Percentiles rank a stretch among this genome's conserved stretches.
phyloP scores from a whole-genome alignment of 257 asterid genomes.

The Ocimum tenuiflorum region DNA sequence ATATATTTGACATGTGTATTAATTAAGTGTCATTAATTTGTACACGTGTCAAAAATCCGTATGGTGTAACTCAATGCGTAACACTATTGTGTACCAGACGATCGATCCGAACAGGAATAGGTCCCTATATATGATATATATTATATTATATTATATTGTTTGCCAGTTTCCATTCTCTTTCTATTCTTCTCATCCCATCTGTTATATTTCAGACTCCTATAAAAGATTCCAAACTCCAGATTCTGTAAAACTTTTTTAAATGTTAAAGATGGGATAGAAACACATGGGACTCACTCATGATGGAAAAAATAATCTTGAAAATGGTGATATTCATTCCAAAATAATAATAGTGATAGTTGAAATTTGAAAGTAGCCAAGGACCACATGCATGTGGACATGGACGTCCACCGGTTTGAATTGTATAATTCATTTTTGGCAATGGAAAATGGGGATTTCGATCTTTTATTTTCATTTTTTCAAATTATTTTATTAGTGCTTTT shows the following conservation, averaged over 20 bases:
- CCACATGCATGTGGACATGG: conserved; percentile 4
- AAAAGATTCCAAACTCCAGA: conserved; percentile 41
- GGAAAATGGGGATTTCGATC: too few relatives aligned
- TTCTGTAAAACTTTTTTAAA: conserved; percentile 13
- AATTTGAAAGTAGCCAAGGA: neutral
- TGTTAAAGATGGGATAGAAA: neutral
- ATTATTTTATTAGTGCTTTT: too few relatives aligned
- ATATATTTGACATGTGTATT: too few relatives aligned
- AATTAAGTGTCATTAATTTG: too few relatives aligned
- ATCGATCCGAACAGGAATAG: too few relatives aligned
- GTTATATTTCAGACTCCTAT: conserved; percentile 44
- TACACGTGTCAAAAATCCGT: too few relatives aligned
- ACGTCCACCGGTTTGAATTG: too few relatives aligned
- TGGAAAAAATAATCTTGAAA: neutral
- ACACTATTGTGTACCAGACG: too few relatives aligned
- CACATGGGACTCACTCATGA: conserved; percentile 27
- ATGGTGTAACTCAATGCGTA: too few relatives aligned
- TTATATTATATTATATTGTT: neutral
- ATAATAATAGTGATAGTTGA: neutral
- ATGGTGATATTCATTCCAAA: neutral
- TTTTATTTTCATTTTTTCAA: too few relatives aligned
- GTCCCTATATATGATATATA: too few relatives aligned
- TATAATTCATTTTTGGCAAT: neutral
- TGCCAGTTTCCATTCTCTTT: conserved; percentile 73
- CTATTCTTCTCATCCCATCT: conserved; percentile 30